These are phyloP conservation scores for Eucalyptus tenuipes DNA, from an alignment of 345 rosid genomes.

Conservation along the genomic window DNA sequence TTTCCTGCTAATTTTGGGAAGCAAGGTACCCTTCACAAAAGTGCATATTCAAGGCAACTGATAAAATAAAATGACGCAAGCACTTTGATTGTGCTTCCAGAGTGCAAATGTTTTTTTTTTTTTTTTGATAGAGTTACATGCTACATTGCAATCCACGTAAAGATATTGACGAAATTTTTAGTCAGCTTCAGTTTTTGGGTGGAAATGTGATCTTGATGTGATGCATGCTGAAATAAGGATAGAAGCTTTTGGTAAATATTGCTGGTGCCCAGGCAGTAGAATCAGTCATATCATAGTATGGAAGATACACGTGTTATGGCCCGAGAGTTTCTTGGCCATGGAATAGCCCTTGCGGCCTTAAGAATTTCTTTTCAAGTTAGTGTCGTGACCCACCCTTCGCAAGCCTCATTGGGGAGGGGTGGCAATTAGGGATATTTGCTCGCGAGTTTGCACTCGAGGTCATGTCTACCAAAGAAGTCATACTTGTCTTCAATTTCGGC, in stretches of 20 bases:
- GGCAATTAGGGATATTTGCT: too few relatives aligned
- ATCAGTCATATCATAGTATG: not conserved
- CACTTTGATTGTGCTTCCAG: not conserved
- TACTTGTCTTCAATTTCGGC: too few relatives aligned
- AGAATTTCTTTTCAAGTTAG: too few relatives aligned
- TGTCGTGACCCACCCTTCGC: too few relatives aligned
- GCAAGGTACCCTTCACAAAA: not conserved
- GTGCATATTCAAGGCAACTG: not conserved
- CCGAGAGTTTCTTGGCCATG: too few relatives aligned
- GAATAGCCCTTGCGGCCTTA: too few relatives aligned
- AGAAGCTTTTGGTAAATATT: not conserved
- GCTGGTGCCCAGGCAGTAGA: not conserved
- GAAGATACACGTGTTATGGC: not conserved
- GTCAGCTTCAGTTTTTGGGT: not conserved
- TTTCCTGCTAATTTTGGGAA: not conserved
- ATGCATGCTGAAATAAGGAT: not conserved
- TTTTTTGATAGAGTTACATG: not conserved
- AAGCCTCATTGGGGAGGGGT: too few relatives aligned
- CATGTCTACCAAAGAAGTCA: too few relatives aligned
- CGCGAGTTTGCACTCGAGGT: accelerated
- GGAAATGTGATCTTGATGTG: not conserved
- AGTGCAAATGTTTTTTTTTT: not conserved
- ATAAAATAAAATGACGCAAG: not conserved
- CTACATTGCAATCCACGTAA: not conserved
- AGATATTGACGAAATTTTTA: not conserved